phyloP scores from a whole-genome alignment of 192 early-diverging fungal species.

The Umbelopsis sp. region DNA sequence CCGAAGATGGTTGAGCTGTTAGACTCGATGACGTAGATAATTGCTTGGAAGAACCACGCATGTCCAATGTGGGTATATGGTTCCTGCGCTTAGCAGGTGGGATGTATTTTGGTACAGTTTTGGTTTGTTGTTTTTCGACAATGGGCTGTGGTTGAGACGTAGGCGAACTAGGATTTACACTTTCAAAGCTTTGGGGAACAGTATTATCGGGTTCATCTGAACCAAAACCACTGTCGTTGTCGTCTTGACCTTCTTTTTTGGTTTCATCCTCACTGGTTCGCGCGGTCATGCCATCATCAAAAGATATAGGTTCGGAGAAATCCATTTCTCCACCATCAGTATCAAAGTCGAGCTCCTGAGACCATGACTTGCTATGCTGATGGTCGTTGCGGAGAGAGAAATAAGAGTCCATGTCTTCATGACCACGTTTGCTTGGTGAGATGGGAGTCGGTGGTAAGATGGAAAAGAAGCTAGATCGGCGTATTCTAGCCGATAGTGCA shows the following conservation, averaged over 20 bases:
- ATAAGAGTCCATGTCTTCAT: neutral
- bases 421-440: neutral
- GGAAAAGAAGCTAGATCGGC: slow-evolving; percentile 13
- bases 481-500: neutral
- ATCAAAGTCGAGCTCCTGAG: slow-evolving; percentile 21
- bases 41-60: neutral
- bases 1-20: slow-evolving; percentile 12
- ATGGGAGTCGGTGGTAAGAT: slow-evolving; percentile 10
- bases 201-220: slow-evolving; percentile 14
- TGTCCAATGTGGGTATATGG: slow-evolving; percentile 12
- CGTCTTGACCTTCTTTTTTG: slow-evolving; percentile 16
- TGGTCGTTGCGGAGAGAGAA: neutral
- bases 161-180: neutral
- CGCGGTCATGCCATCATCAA: slow-evolving; percentile 4
- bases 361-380: slow-evolving; percentile 16
- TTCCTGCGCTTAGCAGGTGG: slow-evolving; percentile 9
- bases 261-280: neutral
- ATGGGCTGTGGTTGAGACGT: neutral
- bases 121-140: neutral
- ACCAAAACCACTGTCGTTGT: slow-evolving; percentile 23
- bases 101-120: slow-evolving; percentile 17
- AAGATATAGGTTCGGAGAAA: slow-evolving; percentile 21
- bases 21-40: neutral
- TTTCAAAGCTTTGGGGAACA: neutral
- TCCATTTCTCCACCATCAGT: slow-evolving; percentile 5